These are phyloP conservation scores for Ceratocystis cubensis DNA, from an alignment of 2,329 filamentous ascomycete genomes.

Conservation along the genomic window DNA sequence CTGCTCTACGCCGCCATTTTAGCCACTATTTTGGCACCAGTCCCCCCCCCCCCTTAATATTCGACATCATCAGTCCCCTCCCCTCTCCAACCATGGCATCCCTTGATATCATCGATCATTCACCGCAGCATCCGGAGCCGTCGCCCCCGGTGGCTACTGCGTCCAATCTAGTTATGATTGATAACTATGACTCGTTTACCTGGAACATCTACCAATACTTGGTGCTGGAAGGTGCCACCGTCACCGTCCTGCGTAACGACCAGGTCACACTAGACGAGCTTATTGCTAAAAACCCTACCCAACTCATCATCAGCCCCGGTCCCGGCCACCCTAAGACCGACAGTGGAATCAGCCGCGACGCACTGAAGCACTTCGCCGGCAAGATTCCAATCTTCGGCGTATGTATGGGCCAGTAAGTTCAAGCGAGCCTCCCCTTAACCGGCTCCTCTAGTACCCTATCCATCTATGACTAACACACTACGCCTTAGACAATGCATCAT, in stretches of 20 bases:
- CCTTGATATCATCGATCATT: slow-evolving; percentile 57
- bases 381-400: slow-evolving; percentile 96
- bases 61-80: background rate
- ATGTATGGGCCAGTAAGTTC: slow-evolving; percentile 82
- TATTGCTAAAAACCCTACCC: slow-evolving; percentile 72
- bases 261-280: slow-evolving; percentile 77
- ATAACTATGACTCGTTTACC: slow-evolving; percentile 99
- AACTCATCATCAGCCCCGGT: slow-evolving; percentile 87
- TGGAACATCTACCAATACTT: slow-evolving; percentile 99
- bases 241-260: slow-evolving; percentile 86
- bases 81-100: slow-evolving; percentile 35
- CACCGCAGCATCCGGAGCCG: slow-evolving; percentile 69
- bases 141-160: slow-evolving; percentile 63
- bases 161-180: slow-evolving; percentile 84
- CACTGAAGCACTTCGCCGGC: slow-evolving; percentile 79
- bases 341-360: slow-evolving; percentile 84
- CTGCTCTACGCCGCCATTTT: background rate
- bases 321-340: slow-evolving; percentile 87
- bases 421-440: no score
- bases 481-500: slow-evolving; percentile 74
- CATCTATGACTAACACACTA: slow-evolving; percentile 12
- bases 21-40: background rate
- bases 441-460: background rate
- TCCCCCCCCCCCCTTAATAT: background rate
- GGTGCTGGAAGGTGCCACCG: slow-evolving; percentile 83